Conservation (phyloP, 345 rosid genomes). For the Euphorbia peplus region DNA sequence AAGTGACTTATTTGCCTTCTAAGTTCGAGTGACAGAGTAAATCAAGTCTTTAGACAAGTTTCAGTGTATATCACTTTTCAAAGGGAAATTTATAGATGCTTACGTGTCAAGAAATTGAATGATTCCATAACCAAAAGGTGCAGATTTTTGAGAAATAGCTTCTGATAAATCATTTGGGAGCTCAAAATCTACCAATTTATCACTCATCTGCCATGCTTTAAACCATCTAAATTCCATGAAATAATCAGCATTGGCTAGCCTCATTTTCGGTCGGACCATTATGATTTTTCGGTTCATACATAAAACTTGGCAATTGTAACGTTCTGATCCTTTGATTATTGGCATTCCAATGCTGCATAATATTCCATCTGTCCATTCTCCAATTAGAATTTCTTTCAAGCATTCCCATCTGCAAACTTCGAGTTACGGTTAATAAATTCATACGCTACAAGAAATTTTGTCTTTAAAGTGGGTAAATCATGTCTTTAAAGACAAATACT, state of each 20-base stretch:
- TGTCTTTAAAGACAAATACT: no score
- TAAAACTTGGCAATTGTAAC: constrained; percentile 88
- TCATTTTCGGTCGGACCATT: constrained; percentile 91
- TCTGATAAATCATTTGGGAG: constrained; percentile 67
- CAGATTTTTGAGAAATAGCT: constrained; percentile 70
- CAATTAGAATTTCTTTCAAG: constrained; percentile 71
- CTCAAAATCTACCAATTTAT: constrained; percentile 68
- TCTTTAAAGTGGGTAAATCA: no score
- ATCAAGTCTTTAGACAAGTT: no score
- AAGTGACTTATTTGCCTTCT: no score
- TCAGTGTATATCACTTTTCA: no score
- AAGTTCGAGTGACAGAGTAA: no score
- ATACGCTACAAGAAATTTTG: no score
- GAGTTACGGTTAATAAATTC: no score
- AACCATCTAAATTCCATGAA: constrained; percentile 91
- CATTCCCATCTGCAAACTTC: constrained; percentile 75
- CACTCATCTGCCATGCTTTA: constrained; percentile 76
- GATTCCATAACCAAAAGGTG: constrained; percentile 86
- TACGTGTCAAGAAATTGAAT: constrained; percentile 86
- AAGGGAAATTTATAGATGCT: constrained; percentile 3
- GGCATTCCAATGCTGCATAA: constrained; percentile 98
- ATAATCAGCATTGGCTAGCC: constrained; percentile 92
- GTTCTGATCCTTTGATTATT: constrained; percentile 76
- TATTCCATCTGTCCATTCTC: constrained; percentile 84
- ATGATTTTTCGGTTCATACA: constrained; percentile 76